Evolutionary conservation across 495 filamentous ascomycete species (phyloP).

Genomic region (Thermothielavioides terrestris): DNA sequence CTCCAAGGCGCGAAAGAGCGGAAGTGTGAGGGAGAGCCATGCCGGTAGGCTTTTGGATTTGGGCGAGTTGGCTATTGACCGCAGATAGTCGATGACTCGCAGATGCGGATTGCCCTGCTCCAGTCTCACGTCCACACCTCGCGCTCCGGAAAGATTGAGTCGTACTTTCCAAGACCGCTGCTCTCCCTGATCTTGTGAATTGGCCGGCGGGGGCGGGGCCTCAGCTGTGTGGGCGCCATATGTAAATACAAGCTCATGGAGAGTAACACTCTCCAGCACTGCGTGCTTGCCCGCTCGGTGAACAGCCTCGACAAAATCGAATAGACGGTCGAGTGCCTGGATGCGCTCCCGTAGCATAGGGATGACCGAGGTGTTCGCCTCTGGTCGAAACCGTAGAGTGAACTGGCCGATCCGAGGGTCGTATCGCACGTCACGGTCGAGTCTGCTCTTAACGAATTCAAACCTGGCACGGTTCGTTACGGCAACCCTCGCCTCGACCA

Average conservation of each 20-base stretch:
- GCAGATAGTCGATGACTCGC: constrained; percentile 57
- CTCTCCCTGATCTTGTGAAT: not conserved
- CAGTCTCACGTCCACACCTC: constrained; percentile 43
- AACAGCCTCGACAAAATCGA: constrained; percentile 56
- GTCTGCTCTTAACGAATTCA: constrained; percentile 38
- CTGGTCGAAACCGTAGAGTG: constrained; percentile 46
- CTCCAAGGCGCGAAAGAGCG: constrained; percentile 58
- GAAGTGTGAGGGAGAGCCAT: constrained; percentile 50
- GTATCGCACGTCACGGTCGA: constrained; percentile 54
- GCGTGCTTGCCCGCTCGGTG: constrained; percentile 42
- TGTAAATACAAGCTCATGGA: constrained; percentile 53
- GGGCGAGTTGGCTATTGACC: constrained; percentile 49
- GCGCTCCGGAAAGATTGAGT: constrained; percentile 24
- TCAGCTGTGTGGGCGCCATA: constrained; percentile 42
- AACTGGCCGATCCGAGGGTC: constrained; percentile 49
- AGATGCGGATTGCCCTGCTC: constrained; percentile 65
- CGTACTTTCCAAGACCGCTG: constrained; percentile 30
- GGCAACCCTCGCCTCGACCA: constrained; percentile 26
- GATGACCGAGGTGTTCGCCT: constrained; percentile 49
- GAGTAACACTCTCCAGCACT: constrained; percentile 46
- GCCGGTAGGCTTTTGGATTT: constrained; percentile 27
- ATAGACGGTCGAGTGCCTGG: constrained; percentile 53
- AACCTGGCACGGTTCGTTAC: constrained; percentile 32
- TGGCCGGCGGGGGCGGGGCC: no score
- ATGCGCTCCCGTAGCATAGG: constrained; percentile 46